phyloP scores from a whole-genome alignment of 1,284 basidiomycete species.

The Sanghuangporus baumii region DNA sequence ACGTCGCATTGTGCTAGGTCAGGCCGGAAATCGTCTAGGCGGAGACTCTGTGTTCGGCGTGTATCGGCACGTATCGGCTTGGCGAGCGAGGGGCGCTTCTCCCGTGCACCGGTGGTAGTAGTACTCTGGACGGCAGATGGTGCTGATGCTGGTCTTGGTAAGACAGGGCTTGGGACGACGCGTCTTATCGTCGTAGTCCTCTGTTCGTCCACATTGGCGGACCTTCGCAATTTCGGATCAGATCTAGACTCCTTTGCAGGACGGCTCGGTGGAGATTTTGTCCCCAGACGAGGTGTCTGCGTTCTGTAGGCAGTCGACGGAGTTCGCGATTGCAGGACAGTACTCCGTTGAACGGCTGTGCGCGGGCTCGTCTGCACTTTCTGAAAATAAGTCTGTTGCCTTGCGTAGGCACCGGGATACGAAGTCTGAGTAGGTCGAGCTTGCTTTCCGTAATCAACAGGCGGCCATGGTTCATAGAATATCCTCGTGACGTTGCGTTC shows the following conservation, averaged over 20 bases:
- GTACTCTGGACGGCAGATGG: not conserved
- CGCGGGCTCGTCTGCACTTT: not conserved
- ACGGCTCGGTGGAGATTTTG: not conserved
- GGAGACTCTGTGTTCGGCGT: not conserved
- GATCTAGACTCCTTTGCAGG: not conserved
- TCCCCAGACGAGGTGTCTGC: not conserved
- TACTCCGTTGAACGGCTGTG: not conserved
- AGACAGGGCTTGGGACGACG: not conserved
- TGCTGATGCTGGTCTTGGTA: not conserved
- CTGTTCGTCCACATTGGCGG: not conserved
- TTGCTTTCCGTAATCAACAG: not conserved
- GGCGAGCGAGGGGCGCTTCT: not conserved
- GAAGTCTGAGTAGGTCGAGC: not conserved
- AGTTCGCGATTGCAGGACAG: not conserved
- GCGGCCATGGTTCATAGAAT: constrained; percentile 8
- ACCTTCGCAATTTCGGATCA: not conserved
- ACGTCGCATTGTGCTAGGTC: constrained; percentile 13
- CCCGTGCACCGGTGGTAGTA: not conserved
- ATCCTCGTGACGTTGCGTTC: constrained; percentile 6
- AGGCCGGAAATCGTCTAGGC: not conserved
- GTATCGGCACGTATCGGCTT: not conserved
- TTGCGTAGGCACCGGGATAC: not conserved
- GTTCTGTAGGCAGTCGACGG: not conserved
- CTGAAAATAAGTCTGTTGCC: not conserved
- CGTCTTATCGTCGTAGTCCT: not conserved